phyloP scores from a whole-genome alignment of 2,329 filamentous ascomycete species.

The Ceratocystis albifundus region DNA sequence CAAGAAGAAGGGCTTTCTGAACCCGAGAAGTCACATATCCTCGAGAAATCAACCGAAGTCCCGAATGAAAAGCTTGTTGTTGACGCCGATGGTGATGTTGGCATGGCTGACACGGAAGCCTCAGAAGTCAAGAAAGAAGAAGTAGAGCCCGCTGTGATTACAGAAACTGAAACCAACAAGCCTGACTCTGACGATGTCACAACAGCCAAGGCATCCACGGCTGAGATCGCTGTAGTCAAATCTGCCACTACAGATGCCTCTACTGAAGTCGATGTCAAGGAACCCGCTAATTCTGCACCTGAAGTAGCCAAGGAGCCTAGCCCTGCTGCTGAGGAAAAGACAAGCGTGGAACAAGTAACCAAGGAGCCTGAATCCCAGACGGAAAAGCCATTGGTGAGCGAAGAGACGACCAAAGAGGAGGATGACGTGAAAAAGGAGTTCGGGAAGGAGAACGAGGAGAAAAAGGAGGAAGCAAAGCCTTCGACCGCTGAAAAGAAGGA shows the following conservation, averaged over 20 bases:
- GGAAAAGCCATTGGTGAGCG: conserved; percentile 24
- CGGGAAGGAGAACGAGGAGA: conserved; percentile 2
- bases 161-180: conserved; percentile 1
- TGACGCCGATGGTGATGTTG: conserved; percentile 20
- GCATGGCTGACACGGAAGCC: conserved; percentile 18
- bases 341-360: conserved; percentile 1
- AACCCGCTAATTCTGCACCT: background rate
- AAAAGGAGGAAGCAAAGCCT: conserved; percentile 10
- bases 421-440: conserved; percentile 26
- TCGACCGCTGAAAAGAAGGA: conserved; percentile 23
- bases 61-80: conserved; percentile 22
- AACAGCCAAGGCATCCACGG: background rate
- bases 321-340: background rate
- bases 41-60: conserved; percentile 2
- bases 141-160: conserved; percentile 15
- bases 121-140: conserved; percentile 19
- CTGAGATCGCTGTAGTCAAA: background rate
- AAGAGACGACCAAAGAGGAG: conserved; percentile 26
- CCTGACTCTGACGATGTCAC: background rate
- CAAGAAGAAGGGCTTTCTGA: conserved; percentile 24
- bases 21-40: conserved; percentile 7
- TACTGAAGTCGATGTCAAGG: background rate
- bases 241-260: background rate
- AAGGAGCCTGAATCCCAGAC: conserved; percentile 22
- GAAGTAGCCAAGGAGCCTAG: background rate